A percentile compares a stretch with the other conserved stretches of the same genome.
Evolutionary conservation across 352 stramenopile genomes (phyloP).

Genomic region (Peronospora destructor): DNA sequence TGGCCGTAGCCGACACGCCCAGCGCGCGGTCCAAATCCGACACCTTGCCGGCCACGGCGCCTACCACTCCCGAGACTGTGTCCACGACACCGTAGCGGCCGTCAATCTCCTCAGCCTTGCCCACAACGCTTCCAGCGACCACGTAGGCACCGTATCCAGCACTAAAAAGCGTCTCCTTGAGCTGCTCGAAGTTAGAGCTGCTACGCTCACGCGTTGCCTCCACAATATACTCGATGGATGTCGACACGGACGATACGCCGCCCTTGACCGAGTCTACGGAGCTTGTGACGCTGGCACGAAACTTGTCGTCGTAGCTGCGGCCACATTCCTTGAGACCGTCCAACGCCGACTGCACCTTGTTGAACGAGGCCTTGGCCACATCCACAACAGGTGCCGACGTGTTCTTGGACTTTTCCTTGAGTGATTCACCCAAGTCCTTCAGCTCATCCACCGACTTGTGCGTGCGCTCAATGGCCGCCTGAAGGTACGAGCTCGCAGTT

Average conservation of each 20-base stretch:
- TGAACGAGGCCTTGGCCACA: slow-evolving; percentile 48
- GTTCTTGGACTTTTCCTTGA: slow-evolving; percentile 50
- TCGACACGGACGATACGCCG: slow-evolving; percentile 41
- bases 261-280: slow-evolving; percentile 41
- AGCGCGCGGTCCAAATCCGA: slow-evolving; percentile 48
- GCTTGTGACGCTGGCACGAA: slow-evolving; percentile 36
- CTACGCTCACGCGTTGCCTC: slow-evolving; percentile 44
- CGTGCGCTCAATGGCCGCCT: slow-evolving; percentile 53
- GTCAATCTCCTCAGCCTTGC: slow-evolving; percentile 56
- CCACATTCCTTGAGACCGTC: slow-evolving; percentile 54
- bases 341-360: slow-evolving; percentile 43
- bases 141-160: slow-evolving; percentile 49
- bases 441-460: slow-evolving; percentile 73
- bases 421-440: slow-evolving; percentile 42
- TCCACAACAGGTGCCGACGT: slow-evolving; percentile 44
- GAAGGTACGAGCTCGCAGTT: slow-evolving; percentile 58
- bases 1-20: slow-evolving; percentile 55
- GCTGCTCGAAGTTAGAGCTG: slow-evolving; percentile 53
- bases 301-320: slow-evolving; percentile 61
- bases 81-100: slow-evolving; percentile 45
- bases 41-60: slow-evolving; percentile 47
- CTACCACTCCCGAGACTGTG: slow-evolving; percentile 44
- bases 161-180: slow-evolving; percentile 48
- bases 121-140: slow-evolving; percentile 41
- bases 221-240: slow-evolving; percentile 66